These are phyloP conservation scores for Vitis hybrid DNA, from an alignment of 177 flowering plant genomes.

Conservation along the genomic window DNA sequence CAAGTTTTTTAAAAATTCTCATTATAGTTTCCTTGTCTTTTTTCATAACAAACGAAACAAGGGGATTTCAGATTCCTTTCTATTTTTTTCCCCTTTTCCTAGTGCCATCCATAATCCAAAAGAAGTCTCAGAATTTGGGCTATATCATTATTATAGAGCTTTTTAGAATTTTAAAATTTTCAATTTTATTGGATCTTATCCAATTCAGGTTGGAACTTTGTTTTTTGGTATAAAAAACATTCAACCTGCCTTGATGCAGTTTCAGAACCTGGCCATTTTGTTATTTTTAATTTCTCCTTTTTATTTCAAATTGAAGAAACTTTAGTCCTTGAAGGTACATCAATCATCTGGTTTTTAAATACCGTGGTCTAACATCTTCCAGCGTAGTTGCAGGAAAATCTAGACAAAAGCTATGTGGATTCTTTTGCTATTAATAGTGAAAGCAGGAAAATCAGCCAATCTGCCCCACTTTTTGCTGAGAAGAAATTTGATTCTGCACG, in stretches of 20 bases:
- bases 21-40: no score
- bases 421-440: slow-evolving; percentile 29
- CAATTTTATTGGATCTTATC: neutral
- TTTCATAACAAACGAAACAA: no score
- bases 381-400: slow-evolving; percentile 48
- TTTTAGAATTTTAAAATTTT: no score
- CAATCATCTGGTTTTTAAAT: neutral
- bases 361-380: slow-evolving; percentile 1
- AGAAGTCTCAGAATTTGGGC: no score
- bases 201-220: neutral
- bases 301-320: neutral
- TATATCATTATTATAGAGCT: no score
- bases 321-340: slow-evolving; percentile 4
- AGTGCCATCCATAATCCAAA: no score
- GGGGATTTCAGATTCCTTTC: no score
- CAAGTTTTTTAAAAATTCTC: neutral
- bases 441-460: slow-evolving; percentile 49
- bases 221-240: neutral
- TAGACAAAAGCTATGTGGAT: slow-evolving; percentile 30
- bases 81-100: no score
- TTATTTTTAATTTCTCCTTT: neutral
- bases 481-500: slow-evolving; percentile 44
- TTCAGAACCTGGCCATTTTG: neutral
- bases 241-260: neutral
- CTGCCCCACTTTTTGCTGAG: slow-evolving; percentile 74